Evolutionary conservation across 805 yeast species (phyloP), one percentile per base, ranked within the genome.

Genomic region (Starmera amethionina): DNA sequence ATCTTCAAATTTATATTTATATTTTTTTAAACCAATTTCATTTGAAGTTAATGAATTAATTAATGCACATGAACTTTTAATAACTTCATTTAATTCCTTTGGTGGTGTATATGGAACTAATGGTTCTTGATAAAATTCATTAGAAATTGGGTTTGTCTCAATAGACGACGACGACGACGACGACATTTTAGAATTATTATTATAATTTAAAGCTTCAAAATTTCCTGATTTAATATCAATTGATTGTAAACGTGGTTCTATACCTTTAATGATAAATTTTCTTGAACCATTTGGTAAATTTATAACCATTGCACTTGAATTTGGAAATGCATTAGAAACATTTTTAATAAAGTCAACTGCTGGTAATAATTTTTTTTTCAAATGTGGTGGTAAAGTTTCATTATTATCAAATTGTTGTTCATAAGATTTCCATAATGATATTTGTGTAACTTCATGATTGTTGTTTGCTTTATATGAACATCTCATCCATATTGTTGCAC

Each of bases 301-400:
- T 40, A 90, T 76, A 13, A 93, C 97, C 90, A 88, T 89, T 1
- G 98, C 97, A 39, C 85, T 81, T 3, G 96, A 87, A 50, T 79
- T 75, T 14, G 83, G 80, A 57, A 93, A 93, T 1, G 96, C 95
- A 44, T 77, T 76, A 30, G 89, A 82, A 16, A 90, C 97, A 55
- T 93, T 90, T 52, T 90, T 87, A 58, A 93, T 93, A 59, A 93
- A 93, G 49, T 93, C 97, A 11, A 93, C 97, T 0, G 98, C 98
- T 1, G 96, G 95, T 29, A 90, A 68, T 38, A 90, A 64, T 49
- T 77, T 75, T 41, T 72, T 68, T 32, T 74, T 68, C 51, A 79
- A 73, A 28, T 63, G 68, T 7, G 27, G 27, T 22, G 7, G n/a
- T 35, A 65, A 61, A 4, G 66, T 67, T 40, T 73, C 75, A 40